Evolutionary conservation across 2,329 filamentous ascomycete species (phyloP), one percentile per base, ranked within the genome.

Genomic region (Neurospora sp.): DNA sequence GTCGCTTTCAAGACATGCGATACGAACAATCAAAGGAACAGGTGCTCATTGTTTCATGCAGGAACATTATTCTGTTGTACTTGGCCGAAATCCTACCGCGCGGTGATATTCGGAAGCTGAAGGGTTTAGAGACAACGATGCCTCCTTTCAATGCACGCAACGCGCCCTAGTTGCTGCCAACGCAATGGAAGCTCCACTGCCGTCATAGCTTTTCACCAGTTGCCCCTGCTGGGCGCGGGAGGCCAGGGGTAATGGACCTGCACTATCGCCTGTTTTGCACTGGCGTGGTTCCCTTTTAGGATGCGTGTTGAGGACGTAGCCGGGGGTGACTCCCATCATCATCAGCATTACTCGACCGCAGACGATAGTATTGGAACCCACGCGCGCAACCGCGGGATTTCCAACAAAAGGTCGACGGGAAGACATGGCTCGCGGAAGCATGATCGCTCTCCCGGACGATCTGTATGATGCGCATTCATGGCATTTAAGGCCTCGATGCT

Each of bases 401-500:
- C 72, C 68, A 69, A 73, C 67, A 68, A 73, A 76, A 76, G 78
- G 72, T 78, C 75, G 76, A 77, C 79, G 80, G 80, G 79, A 81
- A 76, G 75, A 66, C 75, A 77, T 75, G 77, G 72, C 73, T 75
- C 80, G 80, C 78, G 80, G 80, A 82, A 80, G 78, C 78, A 80
- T 73, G 73, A 77, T 68, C 73, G 72, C 72, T 73, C 75, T 79
- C 78, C 81, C 81, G 74, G 77, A 73, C 77, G 76, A 78, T 78
- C 77, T 78, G 74, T 75, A 79, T 80, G 78, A 81, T 80, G 77
- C 78, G 78, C 79, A 78, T 79, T 73, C 73, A 74, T 72, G 74
- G 72, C 72, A 70, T 75, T 78, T 42, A 68, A 15, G 52, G 52
- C 52, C 52, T 33, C 52, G 23, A 36, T 17, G 52, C 13, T 62